phyloP scores from a whole-genome alignment of 2,329 filamentous ascomycete species.

The Onygenales sp. region DNA sequence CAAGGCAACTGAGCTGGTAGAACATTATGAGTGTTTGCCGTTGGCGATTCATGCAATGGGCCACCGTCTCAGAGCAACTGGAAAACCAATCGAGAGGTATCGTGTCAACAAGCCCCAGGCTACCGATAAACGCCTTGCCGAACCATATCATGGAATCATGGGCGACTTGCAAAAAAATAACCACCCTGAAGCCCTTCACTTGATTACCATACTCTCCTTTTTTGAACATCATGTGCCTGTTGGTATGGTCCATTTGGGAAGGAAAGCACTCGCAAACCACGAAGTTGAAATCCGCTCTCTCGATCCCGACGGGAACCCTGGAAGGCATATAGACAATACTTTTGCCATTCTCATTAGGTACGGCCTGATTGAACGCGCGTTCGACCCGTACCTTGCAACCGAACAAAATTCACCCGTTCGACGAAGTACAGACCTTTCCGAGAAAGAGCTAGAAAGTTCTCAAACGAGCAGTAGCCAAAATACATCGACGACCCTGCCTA shows the following conservation, averaged over 20 bases:
- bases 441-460: conserved; percentile 18
- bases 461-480: conserved; percentile 27
- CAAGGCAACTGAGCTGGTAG: conserved; percentile 53
- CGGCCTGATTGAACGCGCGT: conserved; percentile 34
- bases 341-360: conserved; percentile 37
- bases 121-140: conserved; percentile 45
- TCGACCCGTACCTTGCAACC: conserved; percentile 21
- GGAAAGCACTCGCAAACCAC: conserved; percentile 17
- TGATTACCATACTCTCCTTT: conserved; percentile 57
- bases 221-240: conserved; percentile 57
- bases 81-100: conserved; percentile 53
- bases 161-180: conserved; percentile 32
- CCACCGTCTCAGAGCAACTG: conserved; percentile 50
- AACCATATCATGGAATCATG: conserved; percentile 39
- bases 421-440: conserved; percentile 4
- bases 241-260: conserved; percentile 52
- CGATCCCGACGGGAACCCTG: conserved; percentile 15
- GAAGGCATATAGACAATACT: conserved; percentile 35
- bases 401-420: conserved; percentile 4
- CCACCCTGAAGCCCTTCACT: conserved; percentile 48
- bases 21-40: conserved; percentile 54
- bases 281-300: conserved; percentile 19
- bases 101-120: conserved; percentile 43
- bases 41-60: conserved; percentile 60
- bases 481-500: conserved; percentile 22